These are phyloP conservation scores for Solanum piurae DNA, from an alignment of 257 asterid species.

Conservation along the genomic window DNA sequence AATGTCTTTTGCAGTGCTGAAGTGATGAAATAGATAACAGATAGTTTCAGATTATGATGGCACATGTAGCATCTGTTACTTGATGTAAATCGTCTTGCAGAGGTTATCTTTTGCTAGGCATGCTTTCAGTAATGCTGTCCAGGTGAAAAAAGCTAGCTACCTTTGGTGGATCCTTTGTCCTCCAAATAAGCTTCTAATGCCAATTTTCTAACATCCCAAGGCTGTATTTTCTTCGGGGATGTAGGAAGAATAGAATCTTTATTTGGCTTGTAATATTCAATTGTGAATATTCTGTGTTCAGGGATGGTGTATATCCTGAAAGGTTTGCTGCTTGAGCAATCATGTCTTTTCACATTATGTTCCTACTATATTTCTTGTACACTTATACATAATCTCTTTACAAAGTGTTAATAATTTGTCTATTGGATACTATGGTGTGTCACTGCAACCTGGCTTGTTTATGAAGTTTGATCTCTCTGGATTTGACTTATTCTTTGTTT, in stretches of 20 bases:
- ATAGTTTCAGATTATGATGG: neutral
- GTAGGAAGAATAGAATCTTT: neutral
- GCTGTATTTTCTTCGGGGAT: neutral
- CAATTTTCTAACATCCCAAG: neutral
- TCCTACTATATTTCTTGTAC: neutral
- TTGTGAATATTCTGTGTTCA: neutral
- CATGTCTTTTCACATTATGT: neutral
- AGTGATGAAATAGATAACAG: neutral
- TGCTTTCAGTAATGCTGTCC: neutral
- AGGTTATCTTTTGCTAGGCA: neutral
- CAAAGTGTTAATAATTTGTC: neutral
- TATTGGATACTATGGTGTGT: neutral
- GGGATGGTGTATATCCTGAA: neutral
- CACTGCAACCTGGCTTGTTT: neutral
- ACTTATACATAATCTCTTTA: neutral
- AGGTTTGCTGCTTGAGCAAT: neutral
- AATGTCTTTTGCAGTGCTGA: neutral
- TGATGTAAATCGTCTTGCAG: neutral
- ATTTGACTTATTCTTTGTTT: neutral
- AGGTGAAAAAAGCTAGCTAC: neutral
- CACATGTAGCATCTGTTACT: neutral
- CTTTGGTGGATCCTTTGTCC: too few species aligned
- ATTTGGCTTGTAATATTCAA: neutral
- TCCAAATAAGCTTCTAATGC: neutral
- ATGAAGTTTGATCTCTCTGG: neutral